Percentiles rank a stretch among this genome's conserved stretches.
Conservation (phyloP, 805 yeast species). For the Ogataea nakhonphanomensis region DNA sequence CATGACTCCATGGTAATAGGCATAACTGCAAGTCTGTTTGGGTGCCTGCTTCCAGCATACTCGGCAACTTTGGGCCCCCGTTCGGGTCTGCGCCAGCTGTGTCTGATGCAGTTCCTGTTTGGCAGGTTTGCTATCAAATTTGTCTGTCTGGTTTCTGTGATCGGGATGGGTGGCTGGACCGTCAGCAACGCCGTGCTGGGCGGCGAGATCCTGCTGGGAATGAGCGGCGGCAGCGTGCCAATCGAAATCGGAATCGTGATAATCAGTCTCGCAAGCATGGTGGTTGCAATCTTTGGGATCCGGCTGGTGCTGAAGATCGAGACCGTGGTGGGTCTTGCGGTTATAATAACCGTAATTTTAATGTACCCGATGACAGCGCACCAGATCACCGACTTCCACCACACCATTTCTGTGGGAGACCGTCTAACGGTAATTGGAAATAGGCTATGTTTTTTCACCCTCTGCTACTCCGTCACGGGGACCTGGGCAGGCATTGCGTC, state of each 20-base stretch:
- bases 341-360: constrained; percentile 60
- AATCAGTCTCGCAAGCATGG: constrained; percentile 58
- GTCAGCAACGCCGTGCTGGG: constrained; percentile 86
- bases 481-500: constrained; percentile 90
- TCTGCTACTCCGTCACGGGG: constrained; percentile 73
- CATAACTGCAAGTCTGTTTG: constrained; percentile 57
- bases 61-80: constrained; percentile 87
- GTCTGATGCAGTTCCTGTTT: constrained; percentile 71
- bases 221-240: constrained; percentile 65
- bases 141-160: constrained; percentile 64
- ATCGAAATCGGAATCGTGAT: constrained; percentile 72
- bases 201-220: constrained; percentile 71
- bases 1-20: constrained; percentile 62
- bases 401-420: constrained; percentile 36
- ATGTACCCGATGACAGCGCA: constrained; percentile 61
- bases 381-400: constrained; percentile 35
- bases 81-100: constrained; percentile 89
- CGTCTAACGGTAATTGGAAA: constrained; percentile 54
- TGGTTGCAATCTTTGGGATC: constrained; percentile 77
- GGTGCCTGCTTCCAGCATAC: constrained; percentile 76
- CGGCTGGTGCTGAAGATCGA: constrained; percentile 67
- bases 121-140: constrained; percentile 85
- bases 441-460: constrained; percentile 67
- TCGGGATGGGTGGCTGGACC: constrained; percentile 92
- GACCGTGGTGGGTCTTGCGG: constrained; percentile 64